These are phyloP conservation scores for Saccharomycopsis selenospora DNA, from an alignment of 805 yeast genomes.

Conservation along the genomic window DNA sequence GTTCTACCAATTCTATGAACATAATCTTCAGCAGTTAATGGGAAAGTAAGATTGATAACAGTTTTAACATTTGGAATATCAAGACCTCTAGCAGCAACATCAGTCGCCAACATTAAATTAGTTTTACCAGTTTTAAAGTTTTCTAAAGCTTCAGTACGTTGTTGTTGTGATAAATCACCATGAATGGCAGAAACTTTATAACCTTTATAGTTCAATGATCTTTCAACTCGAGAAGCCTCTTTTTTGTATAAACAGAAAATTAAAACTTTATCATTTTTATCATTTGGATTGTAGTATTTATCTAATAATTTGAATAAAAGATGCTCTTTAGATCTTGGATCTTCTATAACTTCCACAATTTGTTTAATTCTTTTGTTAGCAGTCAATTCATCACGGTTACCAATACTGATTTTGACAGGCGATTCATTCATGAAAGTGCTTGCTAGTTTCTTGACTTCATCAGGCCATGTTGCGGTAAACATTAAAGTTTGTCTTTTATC, in stretches of 20 bases:
- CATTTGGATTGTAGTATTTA: constrained; percentile 64
- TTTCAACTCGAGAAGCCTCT: constrained; percentile 90
- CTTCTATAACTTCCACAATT: constrained; percentile 87
- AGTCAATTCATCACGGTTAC: constrained; percentile 86
- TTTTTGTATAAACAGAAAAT: constrained; percentile 94
- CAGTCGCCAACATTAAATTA: constrained; percentile 84
- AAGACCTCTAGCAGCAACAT: constrained; percentile 96
- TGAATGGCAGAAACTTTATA: constrained; percentile 88
- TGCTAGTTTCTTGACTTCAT: constrained; percentile 91
- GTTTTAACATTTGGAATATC: constrained; percentile 97
- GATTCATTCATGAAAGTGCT: constrained; percentile 60
- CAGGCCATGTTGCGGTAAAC: constrained; percentile 99
- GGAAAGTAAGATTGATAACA: constrained; percentile 92
- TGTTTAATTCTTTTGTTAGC: constrained; percentile 95
- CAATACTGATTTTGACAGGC: constrained; percentile 89
- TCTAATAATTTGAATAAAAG: constrained; percentile 63
- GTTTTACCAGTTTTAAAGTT: constrained; percentile 77
- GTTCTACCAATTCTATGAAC: constrained; percentile 98
- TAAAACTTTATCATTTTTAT: constrained; percentile 70
- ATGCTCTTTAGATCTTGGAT: constrained; percentile 72
- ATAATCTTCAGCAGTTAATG: constrained; percentile 92
- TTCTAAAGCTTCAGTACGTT: constrained; percentile 81
- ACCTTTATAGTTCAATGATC: constrained; percentile 62
- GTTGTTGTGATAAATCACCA: constrained; percentile 89
- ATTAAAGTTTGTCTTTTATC: constrained; percentile 75